Evolutionary conservation across 2,329 filamentous ascomycete species (phyloP).

Genomic region (Aspergillus eucalypticola): DNA sequence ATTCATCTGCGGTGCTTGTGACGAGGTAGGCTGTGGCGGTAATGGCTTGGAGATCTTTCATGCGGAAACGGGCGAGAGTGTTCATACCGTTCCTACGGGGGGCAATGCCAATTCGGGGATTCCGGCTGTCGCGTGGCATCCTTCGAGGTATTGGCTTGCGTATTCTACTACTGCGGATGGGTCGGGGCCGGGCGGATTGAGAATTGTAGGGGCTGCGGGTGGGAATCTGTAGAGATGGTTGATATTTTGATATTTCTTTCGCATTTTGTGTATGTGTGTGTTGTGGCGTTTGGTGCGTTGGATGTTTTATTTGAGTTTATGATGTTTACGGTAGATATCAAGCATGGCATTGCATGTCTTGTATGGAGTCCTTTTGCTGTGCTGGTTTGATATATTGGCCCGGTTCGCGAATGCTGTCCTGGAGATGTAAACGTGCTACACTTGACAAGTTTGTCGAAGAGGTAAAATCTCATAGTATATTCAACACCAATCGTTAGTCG

Average conservation of each 20-base stretch:
- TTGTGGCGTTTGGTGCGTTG: neutral
- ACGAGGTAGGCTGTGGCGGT: conserved; percentile 47
- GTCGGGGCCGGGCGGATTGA: conserved; percentile 44
- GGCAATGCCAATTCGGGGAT: conserved; percentile 39
- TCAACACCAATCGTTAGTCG: neutral
- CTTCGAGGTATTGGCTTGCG: conserved; percentile 51
- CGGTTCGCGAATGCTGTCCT: neutral
- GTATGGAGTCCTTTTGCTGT: neutral
- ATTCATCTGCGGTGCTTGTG: conserved; percentile 50
- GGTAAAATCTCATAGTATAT: neutral
- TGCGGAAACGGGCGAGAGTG: conserved; percentile 51
- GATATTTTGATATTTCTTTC: too few relatives aligned
- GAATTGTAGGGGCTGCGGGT: conserved; percentile 50
- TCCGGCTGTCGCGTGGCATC: conserved; percentile 53
- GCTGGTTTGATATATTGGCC: neutral
- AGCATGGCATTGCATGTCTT: neutral
- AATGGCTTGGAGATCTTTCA: conserved; percentile 52
- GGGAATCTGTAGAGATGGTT: conserved; percentile 31
- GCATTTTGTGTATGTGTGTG: neutral
- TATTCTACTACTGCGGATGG: conserved; percentile 49
- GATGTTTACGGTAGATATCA: neutral
- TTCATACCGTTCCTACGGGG: conserved; percentile 47
- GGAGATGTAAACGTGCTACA: neutral
- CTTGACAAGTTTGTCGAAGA: neutral
- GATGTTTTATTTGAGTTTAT: neutral